Base-by-base conservation (phyloP, 139 green algal species). In the Desmodesmus armatus region DNA sequence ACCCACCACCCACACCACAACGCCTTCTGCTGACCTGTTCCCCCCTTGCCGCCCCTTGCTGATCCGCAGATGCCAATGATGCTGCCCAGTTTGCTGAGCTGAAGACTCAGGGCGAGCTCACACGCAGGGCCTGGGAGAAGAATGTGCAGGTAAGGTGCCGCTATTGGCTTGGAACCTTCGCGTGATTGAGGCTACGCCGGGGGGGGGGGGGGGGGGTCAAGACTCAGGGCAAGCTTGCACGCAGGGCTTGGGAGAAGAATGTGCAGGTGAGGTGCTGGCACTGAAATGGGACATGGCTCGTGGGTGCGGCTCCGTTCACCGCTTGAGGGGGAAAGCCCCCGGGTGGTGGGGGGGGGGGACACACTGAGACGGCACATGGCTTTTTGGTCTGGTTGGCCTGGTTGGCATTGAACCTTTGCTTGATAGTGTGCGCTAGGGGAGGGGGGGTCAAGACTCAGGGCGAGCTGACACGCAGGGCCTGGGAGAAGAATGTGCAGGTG, bases 71-170 rank as follows among this genome's bases (percentile, higher is more conserved):
- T 87, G 96, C 97, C 40, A 99, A 99, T 77, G 97, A 99, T 86
- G 92, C 90, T 0, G 97, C 97, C 3, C 97, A 99, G 88, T 99
- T 99, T 91, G 94, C 95, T 15, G 97, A 99, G 94, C 95, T 99
- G 19, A 94, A 94, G 76, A 97, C 95, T 5, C 97, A 99, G 91
- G 97, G 97, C 5, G 96, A 99, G 66, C 93, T 99, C 33, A 99
- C 97, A 4, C 84, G 90, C 44, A 90, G 97, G 44, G 97, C 97
- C 1, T 99, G 97, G 97, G 96, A 95, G 86, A 95, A 92, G 88
- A 88, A 98, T 71, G 97, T 99, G 69, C 96, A 99, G 93, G 92
- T 94, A 39, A 27, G 51, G 21, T 17, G 51, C 21, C 51, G 51
- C 21, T 62, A 19, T 2, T 62, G 1, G 21, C 51, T 62, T 1